Percentiles rank a stretch among this genome's conserved stretches.
Conservation (phyloP, 306 rosid species). For the Gastrolobium villosum region DNA sequence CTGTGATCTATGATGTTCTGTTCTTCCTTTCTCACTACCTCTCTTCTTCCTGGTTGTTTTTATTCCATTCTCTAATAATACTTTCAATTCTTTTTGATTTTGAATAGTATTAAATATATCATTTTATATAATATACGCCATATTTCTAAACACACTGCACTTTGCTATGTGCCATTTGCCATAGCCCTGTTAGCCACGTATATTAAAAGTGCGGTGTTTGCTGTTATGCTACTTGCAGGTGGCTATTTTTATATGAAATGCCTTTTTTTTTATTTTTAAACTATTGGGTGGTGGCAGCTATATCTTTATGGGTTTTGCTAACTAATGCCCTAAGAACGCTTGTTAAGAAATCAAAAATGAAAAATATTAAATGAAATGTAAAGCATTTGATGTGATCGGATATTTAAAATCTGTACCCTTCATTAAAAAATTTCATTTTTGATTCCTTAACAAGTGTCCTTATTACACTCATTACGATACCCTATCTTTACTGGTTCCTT, state of each 20-base stretch:
- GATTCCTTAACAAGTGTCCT: neutral
- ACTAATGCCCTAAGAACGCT: neutral
- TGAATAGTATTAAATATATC: neutral
- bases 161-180: neutral
- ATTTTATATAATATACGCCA: neutral
- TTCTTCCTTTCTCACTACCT: neutral
- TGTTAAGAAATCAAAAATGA: neutral
- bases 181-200: neutral
- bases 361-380: no score
- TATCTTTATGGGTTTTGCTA: neutral
- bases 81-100: conserved; percentile 5
- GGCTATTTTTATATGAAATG: neutral
- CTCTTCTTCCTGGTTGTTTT: neutral
- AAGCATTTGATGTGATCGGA: neutral
- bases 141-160: neutral
- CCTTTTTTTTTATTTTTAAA: neutral
- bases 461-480: neutral
- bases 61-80: neutral
- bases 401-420: neutral
- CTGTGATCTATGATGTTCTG: neutral
- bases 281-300: neutral
- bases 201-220: neutral
- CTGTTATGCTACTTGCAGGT: neutral
- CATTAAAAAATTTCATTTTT: neutral
- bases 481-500: conserved; percentile 11